phyloP scores from a whole-genome alignment of 495 filamentous ascomycete genomes.

The Neurospora sp. region DNA sequence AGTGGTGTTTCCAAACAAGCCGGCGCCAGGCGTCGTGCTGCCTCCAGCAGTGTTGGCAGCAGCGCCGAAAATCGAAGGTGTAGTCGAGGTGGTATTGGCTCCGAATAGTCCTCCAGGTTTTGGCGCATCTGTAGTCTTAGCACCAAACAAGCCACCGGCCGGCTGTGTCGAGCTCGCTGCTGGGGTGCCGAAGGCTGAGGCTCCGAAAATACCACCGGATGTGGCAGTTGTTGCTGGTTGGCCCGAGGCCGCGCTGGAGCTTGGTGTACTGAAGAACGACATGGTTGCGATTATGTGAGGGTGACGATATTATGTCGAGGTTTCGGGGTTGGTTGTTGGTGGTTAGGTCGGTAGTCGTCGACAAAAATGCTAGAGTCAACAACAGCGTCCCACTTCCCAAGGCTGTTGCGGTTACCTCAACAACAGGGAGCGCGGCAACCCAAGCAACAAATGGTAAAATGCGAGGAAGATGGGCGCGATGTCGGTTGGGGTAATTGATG shows the following conservation, averaged over 20 bases:
- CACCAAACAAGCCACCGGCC: conserved; percentile 41
- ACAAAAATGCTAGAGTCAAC: not conserved
- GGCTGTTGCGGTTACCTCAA: not conserved
- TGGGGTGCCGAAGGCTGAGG: conserved; percentile 21
- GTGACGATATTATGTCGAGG: not conserved
- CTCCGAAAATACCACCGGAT: conserved; percentile 30
- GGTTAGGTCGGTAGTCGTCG: not conserved
- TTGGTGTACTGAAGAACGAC: conserved; percentile 32
- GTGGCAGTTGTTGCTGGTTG: conserved; percentile 31
- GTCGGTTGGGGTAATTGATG: not conserved
- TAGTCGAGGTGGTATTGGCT: conserved; percentile 12
- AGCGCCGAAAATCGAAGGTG: conserved; percentile 15
- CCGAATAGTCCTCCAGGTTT: conserved; percentile 21
- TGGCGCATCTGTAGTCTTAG: conserved; percentile 19
- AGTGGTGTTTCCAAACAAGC: conserved; percentile 17
- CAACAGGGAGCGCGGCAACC: not conserved
- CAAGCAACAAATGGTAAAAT: not conserved
- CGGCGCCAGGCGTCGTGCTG: conserved; percentile 2
- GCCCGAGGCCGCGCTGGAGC: conserved; percentile 26
- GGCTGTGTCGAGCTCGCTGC: conserved; percentile 19
- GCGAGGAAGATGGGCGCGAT: not conserved
- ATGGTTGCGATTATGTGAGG: conserved; percentile 8
- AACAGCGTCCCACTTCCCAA: not conserved
- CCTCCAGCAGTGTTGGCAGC: conserved; percentile 9
- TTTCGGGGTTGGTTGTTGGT: not conserved